Conservation (phyloP, 2,329 filamentous ascomycete species). For the Diaporthe humulicola region DNA sequence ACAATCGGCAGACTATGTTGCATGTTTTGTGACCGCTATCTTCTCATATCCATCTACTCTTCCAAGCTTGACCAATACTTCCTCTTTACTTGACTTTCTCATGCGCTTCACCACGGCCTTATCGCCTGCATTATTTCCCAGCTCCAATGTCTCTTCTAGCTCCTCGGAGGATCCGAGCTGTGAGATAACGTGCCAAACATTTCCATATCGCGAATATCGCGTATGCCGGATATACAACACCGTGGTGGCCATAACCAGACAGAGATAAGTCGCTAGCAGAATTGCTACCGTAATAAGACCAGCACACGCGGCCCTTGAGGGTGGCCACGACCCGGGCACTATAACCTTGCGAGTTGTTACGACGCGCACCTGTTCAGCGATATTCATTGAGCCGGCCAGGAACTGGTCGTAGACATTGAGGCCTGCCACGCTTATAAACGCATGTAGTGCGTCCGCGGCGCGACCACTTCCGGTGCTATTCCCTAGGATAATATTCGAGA, state of each 20-base stretch:
- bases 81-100: not conserved
- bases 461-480: not conserved
- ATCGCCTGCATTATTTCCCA: not conserved
- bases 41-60: not conserved
- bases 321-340: not conserved
- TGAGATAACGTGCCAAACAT: conserved; percentile 29
- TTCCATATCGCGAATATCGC: conserved; percentile 22
- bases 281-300: conserved; percentile 1
- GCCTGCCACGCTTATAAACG: not conserved
- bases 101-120: not conserved
- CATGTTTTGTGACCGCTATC: not conserved
- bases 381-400: not conserved
- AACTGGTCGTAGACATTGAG: conserved; percentile 18
- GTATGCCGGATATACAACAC: not conserved
- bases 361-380: conserved; percentile 1
- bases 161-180: conserved; percentile 16
- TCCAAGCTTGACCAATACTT: conserved; percentile 2
- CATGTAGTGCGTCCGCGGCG: conserved; percentile 10
- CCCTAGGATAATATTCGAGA: not conserved
- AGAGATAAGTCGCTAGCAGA: not conserved
- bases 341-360: not conserved
- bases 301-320: not conserved
- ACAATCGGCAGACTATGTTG: too few relatives aligned
- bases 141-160: conserved; percentile 2
- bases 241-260: not conserved